These are phyloP conservation scores for Vanrija humicola DNA, from an alignment of 1,284 basidiomycete species.

Conservation along the genomic window DNA sequence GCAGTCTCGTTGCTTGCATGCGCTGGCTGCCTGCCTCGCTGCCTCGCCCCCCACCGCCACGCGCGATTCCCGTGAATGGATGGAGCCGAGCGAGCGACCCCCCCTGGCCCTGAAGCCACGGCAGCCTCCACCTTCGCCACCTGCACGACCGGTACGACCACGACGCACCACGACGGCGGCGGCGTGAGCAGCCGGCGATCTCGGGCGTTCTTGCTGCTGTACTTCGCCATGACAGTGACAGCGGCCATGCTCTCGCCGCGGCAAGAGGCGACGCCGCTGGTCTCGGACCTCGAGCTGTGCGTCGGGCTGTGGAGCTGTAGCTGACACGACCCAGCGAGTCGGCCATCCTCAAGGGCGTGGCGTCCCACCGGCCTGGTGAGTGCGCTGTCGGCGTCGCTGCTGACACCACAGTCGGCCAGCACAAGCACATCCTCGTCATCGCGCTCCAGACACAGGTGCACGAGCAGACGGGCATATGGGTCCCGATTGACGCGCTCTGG, in stretches of 20 bases:
- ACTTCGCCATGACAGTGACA: no score
- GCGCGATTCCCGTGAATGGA: not conserved
- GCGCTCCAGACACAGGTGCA: constrained; percentile 35
- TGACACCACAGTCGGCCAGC: constrained; percentile 26
- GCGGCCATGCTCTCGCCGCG: not conserved
- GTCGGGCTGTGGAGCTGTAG: not conserved
- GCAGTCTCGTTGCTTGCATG: no score
- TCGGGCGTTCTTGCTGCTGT: no score
- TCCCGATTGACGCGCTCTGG: constrained; percentile 67
- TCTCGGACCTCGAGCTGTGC: constrained; percentile 21
- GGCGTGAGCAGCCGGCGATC: no score
- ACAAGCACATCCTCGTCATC: constrained; percentile 39
- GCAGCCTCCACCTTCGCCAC: not conserved
- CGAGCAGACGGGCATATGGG: constrained; percentile 28
- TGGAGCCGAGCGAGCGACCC: no score
- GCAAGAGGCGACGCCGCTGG: constrained; percentile 16
- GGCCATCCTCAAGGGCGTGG: constrained; percentile 30
- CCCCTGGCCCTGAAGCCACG: not conserved
- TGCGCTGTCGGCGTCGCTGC: not conserved
- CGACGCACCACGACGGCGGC: not conserved
- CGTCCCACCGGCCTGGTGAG: constrained; percentile 28
- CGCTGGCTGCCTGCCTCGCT: no score
- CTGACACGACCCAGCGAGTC: constrained; percentile 24
- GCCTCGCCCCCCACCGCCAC: not conserved
- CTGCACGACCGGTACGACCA: not conserved